phyloP scores from a whole-genome alignment of 192 early-diverging fungal species.

The Diversispora epigaea region DNA sequence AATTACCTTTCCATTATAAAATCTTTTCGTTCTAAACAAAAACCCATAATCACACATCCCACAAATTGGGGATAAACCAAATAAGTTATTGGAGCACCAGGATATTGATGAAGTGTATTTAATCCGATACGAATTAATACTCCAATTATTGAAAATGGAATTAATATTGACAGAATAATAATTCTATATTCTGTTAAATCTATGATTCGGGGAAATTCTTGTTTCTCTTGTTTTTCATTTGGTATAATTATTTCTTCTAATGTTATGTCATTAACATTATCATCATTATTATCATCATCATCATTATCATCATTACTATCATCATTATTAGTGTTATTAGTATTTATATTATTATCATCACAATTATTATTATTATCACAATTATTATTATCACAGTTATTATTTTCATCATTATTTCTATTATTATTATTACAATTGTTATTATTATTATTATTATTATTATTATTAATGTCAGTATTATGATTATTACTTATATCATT shows the following conservation, averaged over 20 bases:
- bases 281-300: not conserved
- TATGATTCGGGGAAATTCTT: not conserved
- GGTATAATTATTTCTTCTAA: no score
- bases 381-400: no score
- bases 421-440: no score
- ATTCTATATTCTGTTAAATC: constrained; percentile 7
- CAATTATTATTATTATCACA: no score
- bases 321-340: not conserved
- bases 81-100: constrained; percentile 58
- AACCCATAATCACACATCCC: constrained; percentile 67
- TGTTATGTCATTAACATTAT: not conserved
- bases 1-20: constrained; percentile 30
- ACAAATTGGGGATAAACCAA: constrained; percentile 66
- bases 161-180: constrained; percentile 32
- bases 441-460: no score
- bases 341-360: not conserved
- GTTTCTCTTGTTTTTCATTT: not conserved
- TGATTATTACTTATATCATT: no score
- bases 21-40: constrained; percentile 37
- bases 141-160: constrained; percentile 65
- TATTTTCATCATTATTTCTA: no score
- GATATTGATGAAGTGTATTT: constrained; percentile 54
- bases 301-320: no score
- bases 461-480: no score
- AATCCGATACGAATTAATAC: constrained; percentile 62